Base-by-base conservation (phyloP, 352 stramenopile species). In the Globisporangium canariense region DNA sequence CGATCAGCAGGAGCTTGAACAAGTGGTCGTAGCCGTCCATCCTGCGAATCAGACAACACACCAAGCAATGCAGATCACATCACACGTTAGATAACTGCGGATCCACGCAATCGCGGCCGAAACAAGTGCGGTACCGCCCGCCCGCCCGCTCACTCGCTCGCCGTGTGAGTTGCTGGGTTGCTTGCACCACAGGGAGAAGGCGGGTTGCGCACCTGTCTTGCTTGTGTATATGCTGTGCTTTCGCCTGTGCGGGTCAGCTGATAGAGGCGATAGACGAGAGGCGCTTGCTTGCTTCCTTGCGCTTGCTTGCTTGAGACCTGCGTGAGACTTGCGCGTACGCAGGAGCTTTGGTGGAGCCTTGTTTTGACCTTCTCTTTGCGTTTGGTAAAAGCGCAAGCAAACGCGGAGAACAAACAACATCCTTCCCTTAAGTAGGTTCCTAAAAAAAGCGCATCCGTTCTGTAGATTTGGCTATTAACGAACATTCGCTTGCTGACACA, bases 1-100 rank as follows among this genome's bases (percentile, higher is more conserved):
- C 97, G 69, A 99, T 98, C 54, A 99, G 89, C 56, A 99, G 77
- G 45, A 99, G 83, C 79, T 99, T 99, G 76, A 99, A 99, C 38
- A 99, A 86, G 74, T 99, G 94, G 76, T 99, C 97, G 79, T 98
- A 98, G 46, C 81, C 75, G 76, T 93, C 83, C 82, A 90, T 93
- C 16, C 34, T 59, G 8, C 30, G 30, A 22, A 50, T 30, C 8
- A 16, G 53, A 13, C 41, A 14, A 34, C 9, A 66, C 50, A 60
- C 25, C 25, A 28, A 28, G 25, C 25, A 28, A 28, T 28, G 25
- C 25, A 43, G 28, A 38, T 5, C 54, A 54, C 36, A 45, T 30
- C 40, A n/a, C 40, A 6, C 14, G 40, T 46, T 46, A n/a, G 7
- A n/a, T 14, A n/a, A 46, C 13, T 9, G 4, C 1, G 14, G 7